A percentile compares a stretch with the other conserved stretches of the same genome.
Evolutionary conservation across 495 filamentous ascomycete species (phyloP).

Genomic region (Aspergillus nanangensis): DNA sequence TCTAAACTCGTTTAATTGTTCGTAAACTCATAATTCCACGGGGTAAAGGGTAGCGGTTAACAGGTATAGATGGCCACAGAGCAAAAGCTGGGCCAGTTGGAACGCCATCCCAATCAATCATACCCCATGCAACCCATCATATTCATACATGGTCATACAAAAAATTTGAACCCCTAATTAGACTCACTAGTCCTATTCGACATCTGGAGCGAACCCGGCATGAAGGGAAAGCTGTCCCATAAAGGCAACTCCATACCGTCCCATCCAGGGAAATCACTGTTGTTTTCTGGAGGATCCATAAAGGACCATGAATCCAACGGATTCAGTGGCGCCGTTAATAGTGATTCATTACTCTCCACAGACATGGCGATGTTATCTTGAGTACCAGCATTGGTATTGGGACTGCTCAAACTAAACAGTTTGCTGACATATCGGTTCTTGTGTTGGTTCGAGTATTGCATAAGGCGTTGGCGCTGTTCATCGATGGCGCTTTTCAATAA

Average conservation of each 20-base stretch:
- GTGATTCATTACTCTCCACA: not conserved
- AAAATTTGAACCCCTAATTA: not conserved
- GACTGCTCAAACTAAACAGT: conserved; percentile 28
- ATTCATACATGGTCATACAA: not conserved
- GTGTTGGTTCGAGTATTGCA: conserved; percentile 23
- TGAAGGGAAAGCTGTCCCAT: conserved; percentile 34
- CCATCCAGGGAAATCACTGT: conserved; percentile 23
- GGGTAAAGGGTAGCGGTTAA: too few relatives aligned
- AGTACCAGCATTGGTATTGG: conserved; percentile 2
- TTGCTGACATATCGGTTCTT: conserved; percentile 34
- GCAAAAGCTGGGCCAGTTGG: too few relatives aligned
- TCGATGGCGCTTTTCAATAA: conserved; percentile 27
- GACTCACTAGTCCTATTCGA: not conserved
- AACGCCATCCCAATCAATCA: too few relatives aligned
- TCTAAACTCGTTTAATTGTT: too few relatives aligned
- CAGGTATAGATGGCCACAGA: too few relatives aligned
- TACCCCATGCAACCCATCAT: too few relatives aligned
- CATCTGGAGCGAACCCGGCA: not conserved
- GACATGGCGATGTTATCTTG: not conserved
- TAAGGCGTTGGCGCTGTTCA: conserved; percentile 28
- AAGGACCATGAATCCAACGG: conserved; percentile 15
- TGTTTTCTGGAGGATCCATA: conserved; percentile 13
- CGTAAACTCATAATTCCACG: too few relatives aligned
- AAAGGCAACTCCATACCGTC: conserved; percentile 31
- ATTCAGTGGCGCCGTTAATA: conserved; percentile 6